Percentiles rank a stretch among this genome's conserved stretches.
Evolutionary conservation across 768 basidiomycete species (phyloP).

Genomic region (Lenzites betulinus): DNA sequence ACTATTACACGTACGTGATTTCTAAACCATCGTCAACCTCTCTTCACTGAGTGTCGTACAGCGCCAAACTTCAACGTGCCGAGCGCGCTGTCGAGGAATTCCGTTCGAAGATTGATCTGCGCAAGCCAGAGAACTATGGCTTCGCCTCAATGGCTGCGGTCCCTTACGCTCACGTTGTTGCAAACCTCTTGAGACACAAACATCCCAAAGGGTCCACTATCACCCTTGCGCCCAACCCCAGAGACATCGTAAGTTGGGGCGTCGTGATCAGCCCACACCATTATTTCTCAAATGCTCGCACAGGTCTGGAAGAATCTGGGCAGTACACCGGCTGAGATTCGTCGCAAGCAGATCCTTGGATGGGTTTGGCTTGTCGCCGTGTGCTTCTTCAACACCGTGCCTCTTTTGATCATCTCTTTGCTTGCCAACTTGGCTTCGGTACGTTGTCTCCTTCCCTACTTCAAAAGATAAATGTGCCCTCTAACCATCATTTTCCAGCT

Average conservation of each 20-base stretch:
- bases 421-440: slow-evolving; percentile 89
- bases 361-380: slow-evolving; percentile 74
- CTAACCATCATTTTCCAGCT: slow-evolving; percentile 41
- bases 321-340: slow-evolving; percentile 63
- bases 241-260: slow-evolving; percentile 67
- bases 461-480: too few species aligned
- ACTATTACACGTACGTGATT: slow-evolving; percentile 80
- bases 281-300: not conserved
- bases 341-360: slow-evolving; percentile 72
- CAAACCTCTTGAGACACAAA: slow-evolving; percentile 66
- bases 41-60: slow-evolving; percentile 22
- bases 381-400: slow-evolving; percentile 94
- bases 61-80: slow-evolving; percentile 55
- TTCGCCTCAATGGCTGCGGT: slow-evolving; percentile 91
- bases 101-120: slow-evolving; percentile 68
- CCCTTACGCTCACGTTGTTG: slow-evolving; percentile 86
- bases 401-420: slow-evolving; percentile 86
- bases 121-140: slow-evolving; percentile 86
- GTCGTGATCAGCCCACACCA: not conserved
- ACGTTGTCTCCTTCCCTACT: slow-evolving; percentile 29
- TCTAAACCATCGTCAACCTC: slow-evolving; percentile 1
- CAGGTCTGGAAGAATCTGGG: slow-evolving; percentile 93
- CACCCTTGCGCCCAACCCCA: slow-evolving; percentile 81
- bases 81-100: slow-evolving; percentile 75
- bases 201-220: slow-evolving; percentile 73